A percentile compares a stretch with the other conserved stretches of the same genome.
Evolutionary conservation across 2,329 filamentous ascomycete species (phyloP).

Genomic region (Dendryphion nanum): DNA sequence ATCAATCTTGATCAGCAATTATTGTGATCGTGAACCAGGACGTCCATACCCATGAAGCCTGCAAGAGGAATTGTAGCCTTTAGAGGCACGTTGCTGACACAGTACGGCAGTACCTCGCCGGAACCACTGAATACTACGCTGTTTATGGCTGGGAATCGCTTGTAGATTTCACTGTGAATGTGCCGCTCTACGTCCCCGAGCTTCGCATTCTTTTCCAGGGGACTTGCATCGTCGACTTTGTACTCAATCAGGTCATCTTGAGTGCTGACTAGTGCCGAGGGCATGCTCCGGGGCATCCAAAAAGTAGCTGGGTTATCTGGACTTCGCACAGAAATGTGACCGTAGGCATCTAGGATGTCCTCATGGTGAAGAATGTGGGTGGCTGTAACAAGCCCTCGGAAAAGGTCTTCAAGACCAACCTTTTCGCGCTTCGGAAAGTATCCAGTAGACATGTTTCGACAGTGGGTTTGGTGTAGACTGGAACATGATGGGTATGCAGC

Average conservation of each 20-base stretch:
- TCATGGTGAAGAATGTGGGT: slow-evolving; percentile 55
- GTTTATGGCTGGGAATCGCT: slow-evolving; percentile 44
- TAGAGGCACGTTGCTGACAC: slow-evolving; percentile 41
- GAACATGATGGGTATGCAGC: too few species aligned
- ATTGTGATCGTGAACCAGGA: background rate
- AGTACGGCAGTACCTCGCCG: slow-evolving; percentile 44
- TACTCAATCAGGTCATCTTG: slow-evolving; percentile 47
- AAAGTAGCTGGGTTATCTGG: slow-evolving; percentile 48
- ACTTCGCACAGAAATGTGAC: slow-evolving; percentile 55
- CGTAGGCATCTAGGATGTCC: slow-evolving; percentile 54
- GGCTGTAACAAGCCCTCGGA: slow-evolving; percentile 44
- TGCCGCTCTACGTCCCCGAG: slow-evolving; percentile 43
- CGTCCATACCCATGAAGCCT: slow-evolving; percentile 39
- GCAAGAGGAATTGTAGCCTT: slow-evolving; percentile 42
- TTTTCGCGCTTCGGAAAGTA: slow-evolving; percentile 41
- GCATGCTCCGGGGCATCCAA: slow-evolving; percentile 45
- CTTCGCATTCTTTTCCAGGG: slow-evolving; percentile 34
- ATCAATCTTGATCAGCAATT: background rate
- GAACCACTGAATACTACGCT: slow-evolving; percentile 46
- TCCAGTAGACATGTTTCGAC: slow-evolving; percentile 29
- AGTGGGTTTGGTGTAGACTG: background rate
- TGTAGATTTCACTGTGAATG: slow-evolving; percentile 49
- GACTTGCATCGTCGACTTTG: slow-evolving; percentile 40
- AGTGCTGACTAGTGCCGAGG: slow-evolving; percentile 44
- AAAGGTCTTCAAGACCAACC: slow-evolving; percentile 37